phyloP scores from a whole-genome alignment of 306 rosid species.

The Canavalia ensiformis region DNA sequence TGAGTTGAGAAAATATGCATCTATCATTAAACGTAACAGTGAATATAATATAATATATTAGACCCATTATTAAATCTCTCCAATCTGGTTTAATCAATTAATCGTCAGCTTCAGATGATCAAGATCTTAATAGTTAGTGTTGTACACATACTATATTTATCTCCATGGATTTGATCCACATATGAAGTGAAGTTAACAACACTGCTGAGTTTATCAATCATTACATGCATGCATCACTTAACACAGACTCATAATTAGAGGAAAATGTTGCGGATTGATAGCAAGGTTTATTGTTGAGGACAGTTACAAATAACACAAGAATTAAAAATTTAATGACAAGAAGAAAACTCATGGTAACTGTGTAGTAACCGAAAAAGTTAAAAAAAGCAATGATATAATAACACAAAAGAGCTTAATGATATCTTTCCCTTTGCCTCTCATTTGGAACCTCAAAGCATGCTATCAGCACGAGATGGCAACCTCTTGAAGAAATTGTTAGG shows the following conservation, averaged over 20 bases:
- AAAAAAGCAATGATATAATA: background rate
- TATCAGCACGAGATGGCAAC: conserved; percentile 77
- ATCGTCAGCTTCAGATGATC: no score
- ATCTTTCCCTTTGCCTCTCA: background rate
- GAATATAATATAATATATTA: background rate
- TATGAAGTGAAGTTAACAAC: background rate
- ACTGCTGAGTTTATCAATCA: background rate
- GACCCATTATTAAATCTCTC: background rate
- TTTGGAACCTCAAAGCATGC: conserved; percentile 65
- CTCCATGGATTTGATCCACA: background rate
- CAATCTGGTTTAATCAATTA: background rate
- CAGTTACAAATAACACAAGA: background rate
- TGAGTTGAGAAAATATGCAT: background rate
- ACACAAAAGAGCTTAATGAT: background rate
- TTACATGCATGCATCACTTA: background rate
- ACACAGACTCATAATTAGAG: background rate
- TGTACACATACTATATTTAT: background rate
- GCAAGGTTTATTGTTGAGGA: background rate
- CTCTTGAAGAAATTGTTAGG: conserved; percentile 84
- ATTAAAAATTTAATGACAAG: conserved; percentile 14
- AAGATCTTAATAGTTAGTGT: no score
- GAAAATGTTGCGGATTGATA: background rate
- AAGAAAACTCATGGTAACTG: background rate
- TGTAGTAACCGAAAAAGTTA: background rate
- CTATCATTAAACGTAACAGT: background rate